Evolutionary conservation across 169 alveolate species (phyloP).

Genomic region (Plasmodium blacklocki): DNA sequence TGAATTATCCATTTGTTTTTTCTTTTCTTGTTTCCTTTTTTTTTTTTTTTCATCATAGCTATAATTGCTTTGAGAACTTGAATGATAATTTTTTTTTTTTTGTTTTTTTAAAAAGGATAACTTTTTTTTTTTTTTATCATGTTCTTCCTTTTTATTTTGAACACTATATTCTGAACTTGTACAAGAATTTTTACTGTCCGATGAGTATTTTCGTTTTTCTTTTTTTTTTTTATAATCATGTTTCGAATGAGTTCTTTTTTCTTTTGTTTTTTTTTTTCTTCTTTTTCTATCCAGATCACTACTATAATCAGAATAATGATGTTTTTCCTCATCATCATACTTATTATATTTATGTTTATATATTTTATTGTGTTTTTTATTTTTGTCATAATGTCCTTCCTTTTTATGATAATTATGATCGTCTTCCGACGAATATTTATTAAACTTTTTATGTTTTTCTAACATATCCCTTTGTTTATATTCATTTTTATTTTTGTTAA

Average conservation of each 20-base stretch:
- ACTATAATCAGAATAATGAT: background rate
- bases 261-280: background rate
- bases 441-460: background rate
- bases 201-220: constrained; percentile 16
- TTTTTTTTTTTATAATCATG: constrained; percentile 14
- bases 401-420: background rate
- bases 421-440: no score
- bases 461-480: background rate
- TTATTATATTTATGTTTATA: no score
- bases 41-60: constrained; percentile 6
- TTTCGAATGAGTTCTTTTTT: background rate
- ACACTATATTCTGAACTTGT: constrained; percentile 14
- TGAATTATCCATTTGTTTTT: background rate
- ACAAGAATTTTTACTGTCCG: constrained; percentile 18
- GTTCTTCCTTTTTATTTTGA: constrained; percentile 8
- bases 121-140: no score
- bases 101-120: no score
- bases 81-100: background rate
- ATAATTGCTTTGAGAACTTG: constrained; percentile 12
- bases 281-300: background rate
- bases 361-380: background rate
- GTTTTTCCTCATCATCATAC: background rate
- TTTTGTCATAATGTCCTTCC: background rate
- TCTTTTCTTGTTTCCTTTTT: constrained; percentile 3
- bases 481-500: constrained; percentile 4